Evolutionary conservation across 176 grass and related monocot genomes (phyloP), one percentile per base, ranked within the genome.

Genomic region (Ensete ventricosum): DNA sequence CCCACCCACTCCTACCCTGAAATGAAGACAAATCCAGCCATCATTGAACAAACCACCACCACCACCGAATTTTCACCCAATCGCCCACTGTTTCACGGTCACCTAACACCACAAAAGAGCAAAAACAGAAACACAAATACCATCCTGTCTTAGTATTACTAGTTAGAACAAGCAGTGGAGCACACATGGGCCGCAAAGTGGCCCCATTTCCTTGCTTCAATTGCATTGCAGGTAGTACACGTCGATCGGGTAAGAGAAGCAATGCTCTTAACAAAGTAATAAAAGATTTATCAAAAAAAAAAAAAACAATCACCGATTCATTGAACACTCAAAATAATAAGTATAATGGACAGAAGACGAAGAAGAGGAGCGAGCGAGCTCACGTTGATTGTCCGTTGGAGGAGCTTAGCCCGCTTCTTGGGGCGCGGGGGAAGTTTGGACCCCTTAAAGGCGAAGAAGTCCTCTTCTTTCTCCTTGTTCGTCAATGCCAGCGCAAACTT

Each of bases 381-480:
- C 25, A 73, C 71, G 11, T 73, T 73, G 19, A 73, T 14, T 51
- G 52, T 73, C 52, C 52, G 51, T 11, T 73, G 71, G 21, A 73
- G 11, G 20, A 53, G 21, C 22, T 73, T 73, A 20, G 71, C 21
- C 12, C 71, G 51, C 52, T 73, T 73, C 14, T 73, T 73, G 51
- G 71, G 71, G 3, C 71, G 21, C 22, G 25, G 71, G 11, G 71
- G 52, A 12, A 73, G 71, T 52, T 73, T 73, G 11, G 71, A 73
- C 7, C 52, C 52, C 71, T 73, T 73, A 52, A 73, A 73, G 11
- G 14, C 52, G 52, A 73, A 73, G 50, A 54, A 73, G 10, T 29
- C 71, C 21, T 73, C 71, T 50, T 73, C 71, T 52, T 73, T 73
- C 71, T 73, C 71, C 71, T 73, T 73, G 3, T 24, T 73, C 2